Conservation (phyloP, 1,284 basidiomycete genomes). For the Moesziomyces parantarcticus region DNA sequence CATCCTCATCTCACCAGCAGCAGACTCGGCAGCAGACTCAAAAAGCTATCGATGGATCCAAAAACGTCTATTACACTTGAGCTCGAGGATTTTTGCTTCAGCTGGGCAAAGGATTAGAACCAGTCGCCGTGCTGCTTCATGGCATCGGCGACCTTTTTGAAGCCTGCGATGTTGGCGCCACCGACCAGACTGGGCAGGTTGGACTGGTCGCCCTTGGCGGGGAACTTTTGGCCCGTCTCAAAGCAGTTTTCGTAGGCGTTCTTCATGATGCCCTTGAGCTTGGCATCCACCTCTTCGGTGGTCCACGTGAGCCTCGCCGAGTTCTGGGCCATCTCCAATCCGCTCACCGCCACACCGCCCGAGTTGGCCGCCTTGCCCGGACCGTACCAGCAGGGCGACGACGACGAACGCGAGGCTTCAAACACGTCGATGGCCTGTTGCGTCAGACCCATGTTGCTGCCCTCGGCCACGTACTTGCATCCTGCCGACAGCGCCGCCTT, state of each 20-base stretch:
- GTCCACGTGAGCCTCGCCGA: constrained; percentile 75
- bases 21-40: no score
- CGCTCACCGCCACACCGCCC: constrained; percentile 72
- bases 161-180: constrained; percentile 82
- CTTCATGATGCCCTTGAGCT: constrained; percentile 81
- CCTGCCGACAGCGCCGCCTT: constrained; percentile 78
- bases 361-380: constrained; percentile 60
- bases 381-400: constrained; percentile 52
- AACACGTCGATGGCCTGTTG: constrained; percentile 79
- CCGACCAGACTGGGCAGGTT: constrained; percentile 74
- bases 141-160: constrained; percentile 69
- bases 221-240: constrained; percentile 75
- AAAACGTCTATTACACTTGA: not conserved
- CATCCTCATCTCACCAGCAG: no score
- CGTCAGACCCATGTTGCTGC: constrained; percentile 73
- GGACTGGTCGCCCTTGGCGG: constrained; percentile 70
- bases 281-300: constrained; percentile 77
- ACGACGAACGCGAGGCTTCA: constrained; percentile 74
- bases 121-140: constrained; percentile 60
- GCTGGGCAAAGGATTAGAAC: constrained; percentile 32
- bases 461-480: constrained; percentile 80
- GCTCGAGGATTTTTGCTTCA: no score
- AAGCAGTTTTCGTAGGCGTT: constrained; percentile 77
- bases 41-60: no score
- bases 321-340: constrained; percentile 82